These are phyloP conservation scores for Eutreptiella sp. DNA, from an alignment of 208 protist species.

Conservation along the genomic window DNA sequence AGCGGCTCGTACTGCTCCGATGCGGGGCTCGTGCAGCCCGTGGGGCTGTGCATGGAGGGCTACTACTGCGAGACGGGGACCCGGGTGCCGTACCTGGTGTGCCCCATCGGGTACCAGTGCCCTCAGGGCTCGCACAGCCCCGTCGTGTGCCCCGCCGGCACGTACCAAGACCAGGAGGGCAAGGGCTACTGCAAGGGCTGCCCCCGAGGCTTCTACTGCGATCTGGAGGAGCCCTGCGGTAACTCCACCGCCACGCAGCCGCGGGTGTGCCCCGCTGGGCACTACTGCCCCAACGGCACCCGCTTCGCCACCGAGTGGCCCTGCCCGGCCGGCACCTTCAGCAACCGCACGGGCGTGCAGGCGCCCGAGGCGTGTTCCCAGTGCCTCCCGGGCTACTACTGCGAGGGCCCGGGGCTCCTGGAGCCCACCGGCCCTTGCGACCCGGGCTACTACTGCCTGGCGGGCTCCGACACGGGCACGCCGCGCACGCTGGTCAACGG, in stretches of 20 bases:
- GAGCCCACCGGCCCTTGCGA: neutral
- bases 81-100: slow-evolving; percentile 15
- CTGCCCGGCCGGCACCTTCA: slow-evolving; percentile 38
- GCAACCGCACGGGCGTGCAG: neutral
- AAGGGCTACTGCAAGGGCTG: slow-evolving; percentile 36
- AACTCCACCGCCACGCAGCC: neutral
- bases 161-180: slow-evolving; percentile 14
- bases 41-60: slow-evolving; percentile 20
- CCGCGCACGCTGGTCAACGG: neutral
- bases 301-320: slow-evolving; percentile 12
- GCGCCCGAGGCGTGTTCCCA: neutral
- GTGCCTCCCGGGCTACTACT: slow-evolving; percentile 5
- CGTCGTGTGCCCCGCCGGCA: slow-evolving; percentile 31
- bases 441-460: neutral
- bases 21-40: slow-evolving; percentile 21
- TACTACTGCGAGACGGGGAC: slow-evolving; percentile 45
- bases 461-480: neutral
- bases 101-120: slow-evolving; percentile 37
- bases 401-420: neutral
- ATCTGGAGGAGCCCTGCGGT: neutral
- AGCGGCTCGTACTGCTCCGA: neutral
- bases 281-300: slow-evolving; percentile 36
- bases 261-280: slow-evolving; percentile 22
- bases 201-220: slow-evolving; percentile 40
- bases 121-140: slow-evolving; percentile 3